Base-by-base conservation (phyloP, 1,139 yeast species). In the Geotrichum restrictum region DNA sequence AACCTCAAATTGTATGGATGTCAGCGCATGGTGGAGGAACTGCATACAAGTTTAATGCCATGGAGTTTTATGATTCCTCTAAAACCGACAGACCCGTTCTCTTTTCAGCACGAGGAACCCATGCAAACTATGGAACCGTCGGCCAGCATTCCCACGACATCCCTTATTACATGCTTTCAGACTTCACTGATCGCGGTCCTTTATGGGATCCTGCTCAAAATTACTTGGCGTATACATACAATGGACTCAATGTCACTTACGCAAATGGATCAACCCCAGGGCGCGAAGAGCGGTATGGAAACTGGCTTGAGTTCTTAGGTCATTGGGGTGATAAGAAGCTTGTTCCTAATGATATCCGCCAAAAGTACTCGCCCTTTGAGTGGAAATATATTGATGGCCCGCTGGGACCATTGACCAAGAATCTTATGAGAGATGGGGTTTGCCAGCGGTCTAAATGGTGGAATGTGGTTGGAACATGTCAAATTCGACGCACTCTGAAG, bases 21-120 rank as follows among this genome's bases (percentile, higher is more conserved):
- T 85, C 95, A 31, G 98, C 98, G 0, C 98, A 93, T 69, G 96
- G 97, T 1, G 97, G 98, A 10, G 98, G 98, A 3, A 85, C 91
- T 21, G 97, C 96, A 0, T 93, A 85, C 67, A 77, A 77, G 59
- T 91, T 82, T 65, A 75, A 79, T 24, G 85, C 88, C 29, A 71
- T 89, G 57, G 96, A 89, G 64, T 86, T 85, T 64, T 39, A 49
- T 31, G 38, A 40, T 14, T 34, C 38, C 13, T 32, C 62, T 18
- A 69, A 74, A 54, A 60, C 65, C 7, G 65, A 65, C 38, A 73
- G 85, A 51, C 97, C 98, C 0, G 77, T 89, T 14, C 78, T 93
- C 1, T 93, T 86, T 67, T 81, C 95, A 38, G 97, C 97, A 0
- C 74, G 96, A 58, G 98, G 98, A 0, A 93, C 98, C 0, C 98